Percentiles rank a stretch among this genome's conserved stretches.
Evolutionary conservation across 164 flowering plant genomes (phyloP).

Genomic region (Cinnamomum micranthum): DNA sequence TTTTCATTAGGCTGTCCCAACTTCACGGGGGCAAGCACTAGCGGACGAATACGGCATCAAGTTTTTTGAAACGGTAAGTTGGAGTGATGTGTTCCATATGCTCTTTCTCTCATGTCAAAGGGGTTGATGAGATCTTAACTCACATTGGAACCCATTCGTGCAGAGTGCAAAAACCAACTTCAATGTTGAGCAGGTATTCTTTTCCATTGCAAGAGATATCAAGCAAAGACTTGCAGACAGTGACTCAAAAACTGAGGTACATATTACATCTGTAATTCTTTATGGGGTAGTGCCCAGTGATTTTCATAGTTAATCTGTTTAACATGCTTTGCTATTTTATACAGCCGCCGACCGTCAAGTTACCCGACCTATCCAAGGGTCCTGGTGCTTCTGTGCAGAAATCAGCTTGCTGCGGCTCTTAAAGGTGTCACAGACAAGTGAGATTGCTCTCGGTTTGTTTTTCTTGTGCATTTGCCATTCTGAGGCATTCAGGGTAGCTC

Average conservation of each 20-base stretch:
- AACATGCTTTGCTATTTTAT: not conserved
- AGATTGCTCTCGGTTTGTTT: conserved; percentile 2
- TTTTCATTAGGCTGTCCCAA: conserved; percentile 46
- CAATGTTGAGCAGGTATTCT: conserved; percentile 57
- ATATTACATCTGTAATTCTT: not conserved
- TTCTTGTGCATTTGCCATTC: not conserved
- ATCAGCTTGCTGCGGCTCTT: conserved; percentile 45
- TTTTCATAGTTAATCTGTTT: not conserved
- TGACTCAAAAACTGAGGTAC: conserved; percentile 46
- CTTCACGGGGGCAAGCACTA: conserved; percentile 49
- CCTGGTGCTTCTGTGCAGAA: conserved; percentile 31
- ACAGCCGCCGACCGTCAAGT: conserved; percentile 48
- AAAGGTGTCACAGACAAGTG: conserved; percentile 8
- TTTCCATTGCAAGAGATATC: conserved; percentile 55
- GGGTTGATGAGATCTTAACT: not conserved
- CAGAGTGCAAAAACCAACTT: conserved; percentile 61
- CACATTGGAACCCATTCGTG: conserved; percentile 7
- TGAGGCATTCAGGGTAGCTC: conserved; percentile 9
- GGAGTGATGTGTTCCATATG: not conserved
- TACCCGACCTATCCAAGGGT: conserved; percentile 33
- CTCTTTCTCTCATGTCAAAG: not conserved
- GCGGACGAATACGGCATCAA: conserved; percentile 57
- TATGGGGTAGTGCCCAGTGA: not conserved
- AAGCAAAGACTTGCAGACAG: conserved; percentile 48
- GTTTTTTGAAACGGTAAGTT: conserved; percentile 52